A percentile compares a stretch with the other conserved stretches of the same genome.
phyloP scores from a whole-genome alignment of 164 flowering plant genomes.

The Chimonanthus praecox region DNA sequence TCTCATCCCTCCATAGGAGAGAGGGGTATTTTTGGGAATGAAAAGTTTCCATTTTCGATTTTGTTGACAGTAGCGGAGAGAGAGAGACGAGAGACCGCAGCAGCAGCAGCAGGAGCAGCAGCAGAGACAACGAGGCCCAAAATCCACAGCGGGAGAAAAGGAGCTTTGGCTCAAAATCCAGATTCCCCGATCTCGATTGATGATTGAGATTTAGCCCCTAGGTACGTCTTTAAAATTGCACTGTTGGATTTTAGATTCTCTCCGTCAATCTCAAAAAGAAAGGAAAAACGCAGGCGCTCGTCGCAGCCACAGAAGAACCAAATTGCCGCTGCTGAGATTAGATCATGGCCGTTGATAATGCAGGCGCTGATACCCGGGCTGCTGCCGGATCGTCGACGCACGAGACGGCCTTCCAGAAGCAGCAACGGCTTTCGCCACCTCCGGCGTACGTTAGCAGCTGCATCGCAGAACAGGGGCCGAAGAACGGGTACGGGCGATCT shows the following conservation, averaged over 20 bases:
- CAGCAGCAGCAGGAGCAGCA: too few species aligned
- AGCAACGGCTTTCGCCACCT: slow-evolving; percentile 11
- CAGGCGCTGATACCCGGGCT: slow-evolving; percentile 33
- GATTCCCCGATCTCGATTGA: neutral
- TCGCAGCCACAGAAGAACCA: neutral
- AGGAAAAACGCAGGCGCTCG: neutral
- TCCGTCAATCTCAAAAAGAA: neutral
- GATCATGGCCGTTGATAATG: slow-evolving; percentile 56
- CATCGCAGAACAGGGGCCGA: slow-evolving; percentile 1
- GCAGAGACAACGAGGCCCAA: too few species aligned
- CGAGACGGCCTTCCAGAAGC: slow-evolving; percentile 20
- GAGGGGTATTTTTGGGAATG: neutral
- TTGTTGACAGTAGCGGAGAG: neutral
- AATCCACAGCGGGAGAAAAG: too few species aligned
- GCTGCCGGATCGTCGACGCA: slow-evolving; percentile 23
- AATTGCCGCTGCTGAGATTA: neutral
- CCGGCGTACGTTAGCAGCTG: neutral
- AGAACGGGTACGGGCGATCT: slow-evolving; percentile 10
- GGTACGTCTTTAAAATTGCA: neutral
- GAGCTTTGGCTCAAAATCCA: too few species aligned
- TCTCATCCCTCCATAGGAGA: too few species aligned
- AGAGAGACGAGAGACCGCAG: neutral
- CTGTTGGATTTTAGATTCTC: neutral
- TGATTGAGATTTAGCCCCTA: neutral
- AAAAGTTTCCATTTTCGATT: neutral